Conservation (phyloP, 2,329 filamentous ascomycete genomes). For the Botryosphaeria dothidea region DNA sequence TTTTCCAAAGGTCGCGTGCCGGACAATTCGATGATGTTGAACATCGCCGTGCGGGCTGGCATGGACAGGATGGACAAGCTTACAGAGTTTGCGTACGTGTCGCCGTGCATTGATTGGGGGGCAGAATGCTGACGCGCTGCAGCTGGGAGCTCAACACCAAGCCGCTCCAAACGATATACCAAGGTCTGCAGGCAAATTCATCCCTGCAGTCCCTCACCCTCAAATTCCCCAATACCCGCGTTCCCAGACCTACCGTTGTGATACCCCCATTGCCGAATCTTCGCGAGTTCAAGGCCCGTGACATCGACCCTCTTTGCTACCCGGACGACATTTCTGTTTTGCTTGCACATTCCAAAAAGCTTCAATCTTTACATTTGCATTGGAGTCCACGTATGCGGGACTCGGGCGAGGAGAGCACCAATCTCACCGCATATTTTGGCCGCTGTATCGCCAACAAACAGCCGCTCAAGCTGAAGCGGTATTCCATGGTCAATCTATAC, state of each 20-base stretch:
- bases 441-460: conserved; percentile 52
- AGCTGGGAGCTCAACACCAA: conserved; percentile 65
- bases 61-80: conserved; percentile 60
- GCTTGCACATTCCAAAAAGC: conserved; percentile 53
- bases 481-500: conserved; percentile 61
- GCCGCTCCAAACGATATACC: conserved; percentile 59
- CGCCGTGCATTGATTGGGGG: conserved; percentile 23
- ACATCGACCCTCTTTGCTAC: conserved; percentile 66
- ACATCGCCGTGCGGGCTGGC: conserved; percentile 59
- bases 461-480: conserved; percentile 49
- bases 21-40: conserved; percentile 66
- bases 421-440: conserved; percentile 57
- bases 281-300: conserved; percentile 53
- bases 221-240: conserved; percentile 56
- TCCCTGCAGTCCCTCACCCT: conserved; percentile 56
- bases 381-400: conserved; percentile 64
- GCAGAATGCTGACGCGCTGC: conserved; percentile 10
- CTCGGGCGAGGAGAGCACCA: conserved; percentile 58
- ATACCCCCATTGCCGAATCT: conserved; percentile 60
- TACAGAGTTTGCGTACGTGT: conserved; percentile 51
- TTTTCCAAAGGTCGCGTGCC: conserved; percentile 61
- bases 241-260: conserved; percentile 57
- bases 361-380: conserved; percentile 58
- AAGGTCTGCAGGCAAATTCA: conserved; percentile 53
- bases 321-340: conserved; percentile 63